These are phyloP conservation scores for Flammula alnicola DNA, from an alignment of 1,284 basidiomycete species.

Conservation along the genomic window DNA sequence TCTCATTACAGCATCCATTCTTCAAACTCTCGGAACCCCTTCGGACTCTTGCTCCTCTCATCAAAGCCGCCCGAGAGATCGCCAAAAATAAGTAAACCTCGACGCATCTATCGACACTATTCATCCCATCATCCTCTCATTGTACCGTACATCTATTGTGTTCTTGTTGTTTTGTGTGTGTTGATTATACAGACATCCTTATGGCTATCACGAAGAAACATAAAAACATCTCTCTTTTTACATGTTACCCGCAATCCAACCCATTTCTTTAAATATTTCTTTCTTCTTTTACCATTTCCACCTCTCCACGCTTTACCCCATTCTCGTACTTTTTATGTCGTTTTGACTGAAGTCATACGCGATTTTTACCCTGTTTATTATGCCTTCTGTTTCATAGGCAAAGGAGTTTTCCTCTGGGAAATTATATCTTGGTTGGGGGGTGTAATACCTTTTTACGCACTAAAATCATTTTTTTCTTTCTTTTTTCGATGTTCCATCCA, in stretches of 20 bases:
- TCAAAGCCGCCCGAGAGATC: conserved; percentile 91
- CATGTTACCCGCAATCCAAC: conserved; percentile 2
- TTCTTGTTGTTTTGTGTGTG: conserved; percentile 18
- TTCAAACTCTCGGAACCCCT: conserved; percentile 88
- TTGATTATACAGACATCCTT: conserved; percentile 11
- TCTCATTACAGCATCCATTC: conserved; percentile 75
- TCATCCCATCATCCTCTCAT: neutral
- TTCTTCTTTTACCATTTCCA: conserved; percentile 1
- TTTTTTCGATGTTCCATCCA: no score
- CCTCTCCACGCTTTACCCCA: neutral
- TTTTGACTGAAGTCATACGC: no score
- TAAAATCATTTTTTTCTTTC: no score
- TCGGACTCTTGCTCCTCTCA: conserved; percentile 85
- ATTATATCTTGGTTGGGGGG: no score
- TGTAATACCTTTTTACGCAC: no score
- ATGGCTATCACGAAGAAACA: conserved; percentile 15
- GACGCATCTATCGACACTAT: neutral
- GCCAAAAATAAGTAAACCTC: conserved; percentile 63
- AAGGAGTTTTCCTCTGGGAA: neutral
- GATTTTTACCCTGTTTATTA: conserved; percentile 7
- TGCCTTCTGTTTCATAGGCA: neutral
- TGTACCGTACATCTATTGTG: conserved; percentile 24
- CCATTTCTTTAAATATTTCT: neutral
- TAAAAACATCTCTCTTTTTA: conserved; percentile 15
- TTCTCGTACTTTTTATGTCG: no score